phyloP scores from a whole-genome alignment of 2,329 filamentous ascomycete genomes.

The Pestalotiopsis sp. region DNA sequence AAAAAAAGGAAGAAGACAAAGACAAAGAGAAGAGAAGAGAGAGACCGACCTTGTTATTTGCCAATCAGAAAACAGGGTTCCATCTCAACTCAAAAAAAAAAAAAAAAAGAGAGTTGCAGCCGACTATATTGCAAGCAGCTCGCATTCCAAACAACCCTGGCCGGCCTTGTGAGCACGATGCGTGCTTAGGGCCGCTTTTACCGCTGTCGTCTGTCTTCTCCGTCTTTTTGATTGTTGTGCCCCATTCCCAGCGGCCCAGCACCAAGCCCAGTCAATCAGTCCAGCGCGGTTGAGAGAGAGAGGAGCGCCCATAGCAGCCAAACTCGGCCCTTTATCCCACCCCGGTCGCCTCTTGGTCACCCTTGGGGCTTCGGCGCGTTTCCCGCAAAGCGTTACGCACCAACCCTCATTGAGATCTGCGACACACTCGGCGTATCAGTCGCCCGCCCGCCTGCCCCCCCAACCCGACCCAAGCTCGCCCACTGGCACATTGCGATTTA shows the following conservation, averaged over 20 bases:
- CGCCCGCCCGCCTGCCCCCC: conserved; percentile 4
- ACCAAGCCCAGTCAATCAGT: background rate
- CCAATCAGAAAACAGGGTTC: background rate
- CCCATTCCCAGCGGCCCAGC: background rate
- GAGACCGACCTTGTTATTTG: background rate
- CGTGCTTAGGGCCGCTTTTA: conserved; percentile 14
- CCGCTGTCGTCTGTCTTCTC: conserved; percentile 16
- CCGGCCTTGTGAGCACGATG: conserved; percentile 3
- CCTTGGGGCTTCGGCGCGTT: conserved; percentile 22
- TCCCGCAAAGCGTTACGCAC: conserved; percentile 16
- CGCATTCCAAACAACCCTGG: background rate
- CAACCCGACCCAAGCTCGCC: background rate
- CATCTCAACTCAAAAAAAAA: background rate
- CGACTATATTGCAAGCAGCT: conserved; percentile 11
- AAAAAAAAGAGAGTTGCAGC: background rate
- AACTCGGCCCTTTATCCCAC: conserved; percentile 31
- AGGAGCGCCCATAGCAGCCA: conserved; percentile 17
- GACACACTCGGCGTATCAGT: conserved; percentile 15
- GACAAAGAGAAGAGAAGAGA: background rate
- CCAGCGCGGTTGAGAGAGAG: background rate
- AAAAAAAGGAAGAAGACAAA: background rate
- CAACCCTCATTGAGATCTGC: conserved; percentile 15
- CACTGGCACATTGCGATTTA: background rate
- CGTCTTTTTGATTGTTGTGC: conserved; percentile 20
- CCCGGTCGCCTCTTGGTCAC: conserved; percentile 7